phyloP scores from a whole-genome alignment of 83 land plant species.

The Picea mariana region DNA sequence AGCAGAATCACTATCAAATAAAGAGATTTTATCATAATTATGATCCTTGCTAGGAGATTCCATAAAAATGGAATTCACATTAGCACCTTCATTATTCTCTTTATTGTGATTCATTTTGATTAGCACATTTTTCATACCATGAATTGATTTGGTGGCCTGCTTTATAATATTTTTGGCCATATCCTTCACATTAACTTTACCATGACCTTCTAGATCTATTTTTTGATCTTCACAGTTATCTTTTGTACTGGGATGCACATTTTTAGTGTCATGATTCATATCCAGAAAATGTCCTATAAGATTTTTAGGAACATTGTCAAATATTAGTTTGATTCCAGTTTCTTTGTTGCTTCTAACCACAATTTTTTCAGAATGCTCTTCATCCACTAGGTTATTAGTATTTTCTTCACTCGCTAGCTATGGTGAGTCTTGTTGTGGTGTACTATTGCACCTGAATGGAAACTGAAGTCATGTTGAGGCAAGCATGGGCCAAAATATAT shows the following conservation, averaged over 20 bases:
- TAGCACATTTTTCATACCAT: neutral
- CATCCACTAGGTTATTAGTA: no score
- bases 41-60: neutral
- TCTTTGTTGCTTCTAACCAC: neutral
- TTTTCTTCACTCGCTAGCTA: no score
- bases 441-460: no score
- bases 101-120: neutral
- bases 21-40: neutral
- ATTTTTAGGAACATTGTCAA: constrained; percentile 5
- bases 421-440: no score
- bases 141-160: neutral
- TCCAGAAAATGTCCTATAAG: neutral
- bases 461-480: no score
- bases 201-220: neutral
- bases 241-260: neutral
- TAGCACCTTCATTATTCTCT: neutral
- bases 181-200: neutral
- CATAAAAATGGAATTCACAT: neutral
- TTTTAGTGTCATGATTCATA: neutral
- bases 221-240: constrained; percentile 4
- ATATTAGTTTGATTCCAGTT: neutral
- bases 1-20: neutral
- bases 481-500: no score
- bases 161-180: neutral
- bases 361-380: neutral